Base-by-base conservation (phyloP, 2,329 filamentous ascomycete species). In the Lasiodiplodia gonubiensis region DNA sequence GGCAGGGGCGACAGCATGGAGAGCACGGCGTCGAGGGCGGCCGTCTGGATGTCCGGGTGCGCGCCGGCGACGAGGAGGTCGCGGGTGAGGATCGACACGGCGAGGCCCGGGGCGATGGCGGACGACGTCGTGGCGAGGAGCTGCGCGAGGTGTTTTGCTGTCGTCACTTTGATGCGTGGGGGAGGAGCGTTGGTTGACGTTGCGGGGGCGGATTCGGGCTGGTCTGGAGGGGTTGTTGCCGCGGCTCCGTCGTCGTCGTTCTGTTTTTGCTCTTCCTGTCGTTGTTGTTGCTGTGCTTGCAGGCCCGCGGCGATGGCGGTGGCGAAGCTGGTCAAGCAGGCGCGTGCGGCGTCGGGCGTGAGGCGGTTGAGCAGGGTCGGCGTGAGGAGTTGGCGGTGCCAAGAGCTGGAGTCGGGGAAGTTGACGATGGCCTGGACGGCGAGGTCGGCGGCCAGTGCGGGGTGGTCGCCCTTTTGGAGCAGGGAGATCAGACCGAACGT, bases 81-180 rank as follows among this genome's bases (percentile, higher is more conserved):
- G 70, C 1, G 70, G 60, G 39, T 42, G 5, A 83, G 70, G 0
- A 80, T 68, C 0, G 74, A 71, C 4, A 80, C 60, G 1, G 78
- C 69, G 18, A 71, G 70, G 0, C 71, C 65, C 18, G 76, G 70
- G 6, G 75, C 73, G 11, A 82, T 71, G 42, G 77, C 79, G 0
- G 74, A 69, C 0, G 77, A 33, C 71, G 11, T 73, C 69, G 6
- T 75, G 68, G 30, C 30, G 18, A 82, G 70, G 3, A 81, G 64
- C 67, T 82, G 76, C 1, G 79, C 79, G 1, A 83, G 73, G 51
- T 78, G 72, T 61, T 83, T 82, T 54, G 81, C 74, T 1, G 81
- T 82, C 0, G 80, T 82, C 4, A 82, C 71, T 65, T 82, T 82
- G 55, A 82, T 69, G 39, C 39, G 14, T 5, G 39, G 39, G 16